Evolutionary conservation across 208 protist genomes (phyloP), one percentile per base, ranked within the genome.

Genomic region (Vickermania spadyakhi): DNA sequence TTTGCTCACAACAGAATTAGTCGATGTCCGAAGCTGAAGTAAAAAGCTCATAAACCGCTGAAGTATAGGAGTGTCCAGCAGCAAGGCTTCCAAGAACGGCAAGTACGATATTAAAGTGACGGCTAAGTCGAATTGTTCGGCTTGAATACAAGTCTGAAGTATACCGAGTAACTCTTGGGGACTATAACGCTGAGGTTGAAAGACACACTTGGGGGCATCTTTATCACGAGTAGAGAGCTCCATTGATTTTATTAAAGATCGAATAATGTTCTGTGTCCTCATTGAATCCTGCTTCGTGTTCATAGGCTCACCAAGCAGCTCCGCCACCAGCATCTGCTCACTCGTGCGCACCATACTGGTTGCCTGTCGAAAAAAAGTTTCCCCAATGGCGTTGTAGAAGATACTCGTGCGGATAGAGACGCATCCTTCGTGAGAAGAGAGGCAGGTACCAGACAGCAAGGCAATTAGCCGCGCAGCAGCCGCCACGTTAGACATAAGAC

Each of bases 401-500:
- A 78, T 76, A 2, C 74, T 58, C 58, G 61, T 80, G 27, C 59
- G 59, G 18, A 93, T 64, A 13, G 60, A 58, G 21, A 90, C 49
- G 4, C 72, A 63, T 1, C 70, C 78, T 30, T 73, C 62, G 36
- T 62, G 72, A 26, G 64, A 59, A 31, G 68, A 52, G 28, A 93
- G 56, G 58, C 86, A 86, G 41, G 81, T 86, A 51, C 78, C 84
- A 25, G 36, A 75, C 23, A 94, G 76, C 55, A 94, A 61, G 29
- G 77, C 67, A 49, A 94, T 73, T 28, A 94, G 70, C 18, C 86
- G 78, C 42, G 83, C 83, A 2, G 81, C 83, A 26, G 62, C 75
- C 0, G 86, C 72, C 2, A 89, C 83, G 64, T 89, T 83, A 1
- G 75, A 71, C 18, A 89, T 74, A 23, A 95, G 81, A 23, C 85